Evolutionary conservation across 805 yeast species (phyloP), one percentile per base, ranked within the genome.

Genomic region (Monosporozyma aerobia): DNA sequence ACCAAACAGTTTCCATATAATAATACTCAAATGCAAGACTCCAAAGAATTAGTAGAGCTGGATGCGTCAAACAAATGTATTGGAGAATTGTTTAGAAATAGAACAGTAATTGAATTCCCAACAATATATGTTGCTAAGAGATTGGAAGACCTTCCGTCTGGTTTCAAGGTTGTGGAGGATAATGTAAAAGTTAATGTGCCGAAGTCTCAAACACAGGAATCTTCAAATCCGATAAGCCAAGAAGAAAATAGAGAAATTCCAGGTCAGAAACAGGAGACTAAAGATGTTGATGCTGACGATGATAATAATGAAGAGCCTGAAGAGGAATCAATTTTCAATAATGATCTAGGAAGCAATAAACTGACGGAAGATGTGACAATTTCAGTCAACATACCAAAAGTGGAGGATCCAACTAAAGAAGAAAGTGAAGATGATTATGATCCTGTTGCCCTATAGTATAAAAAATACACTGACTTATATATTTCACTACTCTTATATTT

Each of bases 51-150:
- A 27, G 66, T 80, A 2, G 62, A 64, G 43, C 41, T 82, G 14
- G 69, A 73, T 25, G 53, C 58, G 22, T 51, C 64, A 0, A 65
- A 60, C 0, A 58, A 57, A n/a, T 53, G 70, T 23, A 59, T 87
- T 1, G 77, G 77, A 0, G 78, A 76, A 25, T 72, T 73, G 1
- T 59, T 89, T n/a, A 69, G 71, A 53, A 80, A 81, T 37, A 74
- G 75, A 52, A 73, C 81, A 0, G 86, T 89, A 0, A 73, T 88
- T 37, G 97, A 89, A 63, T 89, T 78, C 58, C 96, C 97, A 0
- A 83, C 90, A 0, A 71, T 89, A 4, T 75, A 72, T 52, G 72
- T 85, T 1, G 70, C 77, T 1, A 52, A 59, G 5, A 53, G 53
- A 25, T 55, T 53, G 10, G 48, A 43, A 5, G 57, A 57, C n/a